Base-by-base conservation (phyloP, 2,329 filamentous ascomycete genomes). In the Elsinoe fawcettii region DNA sequence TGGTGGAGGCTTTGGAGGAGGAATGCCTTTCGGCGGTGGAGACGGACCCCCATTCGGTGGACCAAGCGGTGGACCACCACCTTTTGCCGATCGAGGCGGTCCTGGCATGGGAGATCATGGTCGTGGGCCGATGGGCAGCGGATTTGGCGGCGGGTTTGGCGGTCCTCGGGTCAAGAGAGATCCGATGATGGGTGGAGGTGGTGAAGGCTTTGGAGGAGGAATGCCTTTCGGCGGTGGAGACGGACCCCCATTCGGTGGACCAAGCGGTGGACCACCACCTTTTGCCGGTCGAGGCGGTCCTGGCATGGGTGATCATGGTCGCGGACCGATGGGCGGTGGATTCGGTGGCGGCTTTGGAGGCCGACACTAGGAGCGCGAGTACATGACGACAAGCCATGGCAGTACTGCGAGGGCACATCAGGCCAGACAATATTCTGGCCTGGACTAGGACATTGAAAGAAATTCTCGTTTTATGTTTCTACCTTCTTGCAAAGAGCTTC, bases 401-500 rank as follows among this genome's bases (percentile, higher is more conserved):
- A n/a, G n/a, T n/a, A n/a, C n/a, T n/a, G n/a, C n/a, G n/a, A n/a
- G n/a, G n/a, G n/a, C n/a, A n/a, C n/a, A n/a, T n/a, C n/a, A n/a
- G n/a, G n/a, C n/a, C n/a, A n/a, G n/a, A n/a, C n/a, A n/a, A n/a
- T n/a, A n/a, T n/a, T n/a, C n/a, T n/a, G n/a, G n/a, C n/a, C n/a
- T 30, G 9, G 27, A 30, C 27, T 30, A 30, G 27, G 9, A 30
- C 5, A 9, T 9, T 30, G 9, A 30, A 30, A 9, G 27, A 30
- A 39, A 8, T 12, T 47, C 44, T 47, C 44, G 44, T 20, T 44
- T 44, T 14, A 16, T 47, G 14, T 27, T 30, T 9, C 20, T 22
- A 47, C 23, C 16, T 51, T 8, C 46, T 51, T 5, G 25, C 49
- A 54, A 63, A 63, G 30, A 63, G 53, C 44, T 56, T 61, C 43